phyloP scores from a whole-genome alignment of 1,284 basidiomycete species.

The Psilocybe mexicana region DNA sequence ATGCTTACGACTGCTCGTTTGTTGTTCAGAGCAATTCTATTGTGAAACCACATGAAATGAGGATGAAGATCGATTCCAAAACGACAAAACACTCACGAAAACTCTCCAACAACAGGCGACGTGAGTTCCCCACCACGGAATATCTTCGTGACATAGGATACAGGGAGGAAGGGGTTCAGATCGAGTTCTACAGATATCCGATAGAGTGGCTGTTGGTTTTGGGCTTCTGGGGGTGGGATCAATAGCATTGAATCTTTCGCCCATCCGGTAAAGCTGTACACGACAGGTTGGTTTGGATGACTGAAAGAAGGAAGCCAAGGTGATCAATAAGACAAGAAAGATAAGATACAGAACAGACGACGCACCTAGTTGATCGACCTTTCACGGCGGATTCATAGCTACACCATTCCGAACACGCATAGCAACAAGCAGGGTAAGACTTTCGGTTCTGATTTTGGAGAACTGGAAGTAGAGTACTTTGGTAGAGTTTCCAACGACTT shows the following conservation, averaged over 20 bases:
- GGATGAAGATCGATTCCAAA: not conserved
- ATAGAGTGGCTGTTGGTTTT: constrained; percentile 37
- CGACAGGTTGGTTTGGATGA: constrained; percentile 19
- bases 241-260: constrained; percentile 35
- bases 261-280: constrained; percentile 41
- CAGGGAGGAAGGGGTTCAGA: constrained; percentile 44
- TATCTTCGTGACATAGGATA: constrained; percentile 44
- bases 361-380: not conserved
- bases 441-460: not conserved
- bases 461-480: constrained; percentile 5
- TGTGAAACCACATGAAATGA: not conserved
- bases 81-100: constrained; percentile 39
- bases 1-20: constrained; percentile 41
- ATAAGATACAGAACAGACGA: not conserved
- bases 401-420: not conserved
- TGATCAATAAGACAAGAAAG: not conserved
- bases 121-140: constrained; percentile 29
- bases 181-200: constrained; percentile 43
- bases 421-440: not conserved
- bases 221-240: constrained; percentile 32
- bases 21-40: constrained; percentile 36
- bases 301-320: not conserved
- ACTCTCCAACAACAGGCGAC: constrained; percentile 38
- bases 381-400: constrained; percentile 12
- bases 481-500: constrained; percentile 6